These are phyloP conservation scores for Ophiocordyceps unilateralis DNA, from an alignment of 2,329 filamentous ascomycete species.

Conservation along the genomic window DNA sequence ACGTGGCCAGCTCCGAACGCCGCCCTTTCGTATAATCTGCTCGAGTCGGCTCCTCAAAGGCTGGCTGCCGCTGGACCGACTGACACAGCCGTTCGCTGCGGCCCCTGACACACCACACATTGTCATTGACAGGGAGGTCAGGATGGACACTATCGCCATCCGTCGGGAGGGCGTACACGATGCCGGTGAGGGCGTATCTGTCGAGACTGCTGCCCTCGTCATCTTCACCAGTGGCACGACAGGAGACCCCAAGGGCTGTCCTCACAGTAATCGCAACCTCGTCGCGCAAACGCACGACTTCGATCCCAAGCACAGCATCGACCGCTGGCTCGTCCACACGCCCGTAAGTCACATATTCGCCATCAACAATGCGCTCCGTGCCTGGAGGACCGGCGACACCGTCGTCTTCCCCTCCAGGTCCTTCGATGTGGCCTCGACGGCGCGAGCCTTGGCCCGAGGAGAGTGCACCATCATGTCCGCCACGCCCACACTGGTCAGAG, in stretches of 20 bases:
- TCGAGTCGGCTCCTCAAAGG: constrained; percentile 3
- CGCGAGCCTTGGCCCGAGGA: constrained; percentile 14
- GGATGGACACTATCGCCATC: no score
- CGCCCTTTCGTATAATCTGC: constrained; percentile 9
- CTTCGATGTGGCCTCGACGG: constrained; percentile 16
- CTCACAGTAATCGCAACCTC: constrained; percentile 22
- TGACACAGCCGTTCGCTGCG: background rate
- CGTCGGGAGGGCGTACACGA: background rate
- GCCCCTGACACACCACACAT: background rate
- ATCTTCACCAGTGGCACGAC: constrained; percentile 34
- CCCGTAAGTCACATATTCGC: constrained; percentile 21
- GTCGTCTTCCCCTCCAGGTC: constrained; percentile 17
- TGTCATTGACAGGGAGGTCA: background rate
- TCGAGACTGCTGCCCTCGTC: constrained; percentile 16
- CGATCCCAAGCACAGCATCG: constrained; percentile 15
- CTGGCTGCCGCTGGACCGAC: constrained; percentile 5
- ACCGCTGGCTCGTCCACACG: constrained; percentile 21
- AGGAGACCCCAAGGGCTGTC: constrained; percentile 26
- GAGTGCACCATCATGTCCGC: constrained; percentile 21
- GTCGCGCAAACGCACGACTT: constrained; percentile 19
- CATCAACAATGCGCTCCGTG: constrained; percentile 19
- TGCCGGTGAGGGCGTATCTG: background rate
- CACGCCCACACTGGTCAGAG: constrained; percentile 19
- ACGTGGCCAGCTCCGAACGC: background rate
- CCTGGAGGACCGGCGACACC: constrained; percentile 17